A percentile compares a stretch with the other conserved stretches of the same genome.
Evolutionary conservation across 2,329 filamentous ascomycete genomes (phyloP).

Genomic region (Xylaria hypoxylon): DNA sequence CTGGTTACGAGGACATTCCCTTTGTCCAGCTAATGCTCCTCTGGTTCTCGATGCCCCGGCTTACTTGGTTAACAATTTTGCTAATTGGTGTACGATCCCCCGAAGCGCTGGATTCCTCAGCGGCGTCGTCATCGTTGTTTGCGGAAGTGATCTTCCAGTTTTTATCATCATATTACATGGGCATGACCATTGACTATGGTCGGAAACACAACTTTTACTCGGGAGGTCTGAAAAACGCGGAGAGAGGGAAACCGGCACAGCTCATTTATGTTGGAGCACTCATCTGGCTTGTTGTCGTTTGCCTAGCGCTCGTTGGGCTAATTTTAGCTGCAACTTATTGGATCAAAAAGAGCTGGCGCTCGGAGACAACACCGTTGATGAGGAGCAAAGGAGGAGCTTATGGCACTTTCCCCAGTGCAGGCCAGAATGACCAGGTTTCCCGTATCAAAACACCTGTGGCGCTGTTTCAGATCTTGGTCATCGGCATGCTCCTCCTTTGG

Average conservation of each 20-base stretch:
- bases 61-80: slow-evolving; percentile 21
- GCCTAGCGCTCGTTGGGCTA: slow-evolving; percentile 4
- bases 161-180: slow-evolving; percentile 27
- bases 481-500: slow-evolving; percentile 26
- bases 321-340: not conserved
- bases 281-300: slow-evolving; percentile 16
- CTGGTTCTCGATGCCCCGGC: slow-evolving; percentile 25
- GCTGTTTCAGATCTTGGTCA: not conserved
- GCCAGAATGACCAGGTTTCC: not conserved
- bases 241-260: slow-evolving; percentile 12
- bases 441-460: not conserved
- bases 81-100: slow-evolving; percentile 14
- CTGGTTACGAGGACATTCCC: slow-evolving; percentile 22
- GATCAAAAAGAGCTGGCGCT: not conserved
- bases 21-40: slow-evolving; percentile 23
- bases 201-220: slow-evolving; percentile 19
- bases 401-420: slow-evolving; percentile 14
- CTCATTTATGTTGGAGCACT: slow-evolving; percentile 25
- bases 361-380: slow-evolving; percentile 16
- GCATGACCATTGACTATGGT: slow-evolving; percentile 22
- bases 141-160: slow-evolving; percentile 24
- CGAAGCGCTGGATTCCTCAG: slow-evolving; percentile 4
- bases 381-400: slow-evolving; percentile 2
- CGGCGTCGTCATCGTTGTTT: slow-evolving; percentile 9
- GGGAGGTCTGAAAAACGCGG: slow-evolving; percentile 10